Percentiles rank a stretch among this genome's conserved stretches.
Evolutionary conservation across 768 basidiomycete genomes (phyloP).

Genomic region (Boletales sp.): DNA sequence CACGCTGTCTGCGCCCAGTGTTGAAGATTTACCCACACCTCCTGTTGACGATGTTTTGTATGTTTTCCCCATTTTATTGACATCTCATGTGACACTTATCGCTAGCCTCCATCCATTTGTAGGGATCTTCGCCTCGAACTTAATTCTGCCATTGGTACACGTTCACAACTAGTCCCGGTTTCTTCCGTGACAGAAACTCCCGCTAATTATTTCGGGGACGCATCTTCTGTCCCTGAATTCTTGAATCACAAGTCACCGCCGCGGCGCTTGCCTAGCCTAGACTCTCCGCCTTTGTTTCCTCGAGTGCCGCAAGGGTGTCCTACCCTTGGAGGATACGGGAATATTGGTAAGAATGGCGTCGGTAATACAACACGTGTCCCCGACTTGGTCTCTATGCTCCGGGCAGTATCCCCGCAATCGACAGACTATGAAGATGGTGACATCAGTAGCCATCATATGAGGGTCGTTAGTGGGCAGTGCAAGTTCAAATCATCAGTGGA

Average conservation of each 20-base stretch:
- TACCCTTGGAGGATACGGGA: neutral
- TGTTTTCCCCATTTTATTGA: slow-evolving; percentile 12
- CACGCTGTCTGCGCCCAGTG: slow-evolving; percentile 27
- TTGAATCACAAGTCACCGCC: slow-evolving; percentile 29
- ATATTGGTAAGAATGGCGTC: neutral
- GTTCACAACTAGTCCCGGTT: slow-evolving; percentile 21
- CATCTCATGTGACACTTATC: neutral
- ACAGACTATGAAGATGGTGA: slow-evolving; percentile 42
- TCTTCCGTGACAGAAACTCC: slow-evolving; percentile 14
- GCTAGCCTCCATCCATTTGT: neutral
- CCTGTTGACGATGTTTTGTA: slow-evolving; percentile 40
- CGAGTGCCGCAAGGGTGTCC: slow-evolving; percentile 10
- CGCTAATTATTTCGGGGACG: slow-evolving; percentile 7
- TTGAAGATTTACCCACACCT: slow-evolving; percentile 29
- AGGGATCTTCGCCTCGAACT: slow-evolving; percentile 33
- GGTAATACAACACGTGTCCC: slow-evolving; percentile 16
- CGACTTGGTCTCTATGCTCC: slow-evolving; percentile 27
- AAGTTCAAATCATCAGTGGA: neutral
- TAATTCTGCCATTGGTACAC: slow-evolving; percentile 22
- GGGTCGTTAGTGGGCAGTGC: slow-evolving; percentile 57
- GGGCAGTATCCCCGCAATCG: slow-evolving; percentile 20
- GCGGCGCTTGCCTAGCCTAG: slow-evolving; percentile 21
- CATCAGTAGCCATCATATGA: slow-evolving; percentile 48
- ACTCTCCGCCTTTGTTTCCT: slow-evolving; percentile 48
- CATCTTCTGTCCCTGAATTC: slow-evolving; percentile 26